Base-by-base conservation (phyloP, 352 stramenopile species). In the Phytophthora fragariae region DNA sequence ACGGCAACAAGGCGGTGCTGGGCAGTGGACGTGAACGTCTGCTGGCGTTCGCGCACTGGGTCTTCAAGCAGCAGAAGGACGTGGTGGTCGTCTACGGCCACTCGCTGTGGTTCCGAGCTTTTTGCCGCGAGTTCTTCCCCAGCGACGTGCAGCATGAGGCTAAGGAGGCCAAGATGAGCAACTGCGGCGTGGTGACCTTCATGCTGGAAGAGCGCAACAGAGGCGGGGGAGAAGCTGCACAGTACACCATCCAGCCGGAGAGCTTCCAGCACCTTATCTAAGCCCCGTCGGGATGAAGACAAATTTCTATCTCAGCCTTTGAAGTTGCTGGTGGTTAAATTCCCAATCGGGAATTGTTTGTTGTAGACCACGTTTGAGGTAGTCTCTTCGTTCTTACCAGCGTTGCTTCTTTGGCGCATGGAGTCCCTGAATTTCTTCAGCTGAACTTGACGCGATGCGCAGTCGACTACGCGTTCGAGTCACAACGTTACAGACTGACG, bases 71-170 rank as follows among this genome's bases (percentile, higher is more conserved):
- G 33, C 71, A 73, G 5, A 72, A 84, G 46, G 77, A 91, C 37
- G 83, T 94, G 44, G 58, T 96, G 15, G 79, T 97, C 11, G 87
- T 94, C 8, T 94, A 92, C 52, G 91, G 91, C 33, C 91, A 97
- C 75, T 97, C 90, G 68, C 77, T 94, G 46, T 97, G 91, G 89
- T 93, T 96, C 57, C 83, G 85, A 1, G 86, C 86, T 11, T 97
- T 97, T 60, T 96, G 86, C 65, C 84, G 83, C 12, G 88, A 92
- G 62, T 97, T 91, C 56, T 84, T 97, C 29, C 85, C 87, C 10
- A n/a, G 21, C 3, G 56, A 79, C 19, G 35, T 80, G 0, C 14
- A 71, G 6, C 81, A 92, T 54, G 73, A 80, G 5, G 75, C 77
- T 41, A 94, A 92, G 63, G 78, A 41, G 24, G 68, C 70, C 24